A percentile compares a stretch with the other conserved stretches of the same genome.
phyloP scores from a whole-genome alignment of 2,329 filamentous ascomycete genomes.

The Cordyceps fumosorosea region DNA sequence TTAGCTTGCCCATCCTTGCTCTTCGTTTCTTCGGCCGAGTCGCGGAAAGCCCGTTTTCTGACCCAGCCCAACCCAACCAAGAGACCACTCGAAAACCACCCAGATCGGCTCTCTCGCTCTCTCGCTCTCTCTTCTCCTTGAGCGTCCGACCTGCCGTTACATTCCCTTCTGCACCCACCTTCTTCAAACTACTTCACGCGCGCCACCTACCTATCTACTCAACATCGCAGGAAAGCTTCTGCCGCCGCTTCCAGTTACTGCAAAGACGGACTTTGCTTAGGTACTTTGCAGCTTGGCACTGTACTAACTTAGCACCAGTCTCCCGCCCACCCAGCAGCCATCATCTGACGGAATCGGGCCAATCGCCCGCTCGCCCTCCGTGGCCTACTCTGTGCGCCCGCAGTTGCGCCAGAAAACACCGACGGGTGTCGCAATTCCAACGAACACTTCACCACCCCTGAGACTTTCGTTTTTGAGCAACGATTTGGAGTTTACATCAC shows the following conservation, averaged over 20 bases:
- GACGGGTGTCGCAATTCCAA: not conserved
- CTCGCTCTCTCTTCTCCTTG: not conserved
- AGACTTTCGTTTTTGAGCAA: not conserved
- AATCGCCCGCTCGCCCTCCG: not conserved
- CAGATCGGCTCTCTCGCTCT: not conserved
- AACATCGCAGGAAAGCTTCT: not conserved
- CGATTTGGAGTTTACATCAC: not conserved
- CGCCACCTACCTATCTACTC: not conserved
- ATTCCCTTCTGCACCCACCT: not conserved
- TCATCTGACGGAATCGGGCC: conserved; percentile 9
- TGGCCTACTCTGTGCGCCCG: not conserved
- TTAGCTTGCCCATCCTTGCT: not conserved
- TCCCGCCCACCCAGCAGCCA: conserved; percentile 2
- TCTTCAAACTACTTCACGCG: not conserved
- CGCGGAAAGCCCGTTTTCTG: conserved; percentile 2
- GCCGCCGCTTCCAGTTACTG: not conserved
- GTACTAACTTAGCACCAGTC: not conserved
- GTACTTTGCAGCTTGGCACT: not conserved
- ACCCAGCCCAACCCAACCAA: conserved; percentile 5
- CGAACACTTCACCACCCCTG: not conserved
- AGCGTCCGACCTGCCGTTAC: not conserved
- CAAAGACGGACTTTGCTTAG: not conserved
- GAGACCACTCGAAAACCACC: not conserved
- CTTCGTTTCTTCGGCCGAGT: conserved; percentile 8
- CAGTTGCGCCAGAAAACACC: not conserved